A percentile compares a stretch with the other conserved stretches of the same genome.
Evolutionary conservation across 192 early-diverging fungal species (phyloP).

Genomic region (Coemansia sp.): DNA sequence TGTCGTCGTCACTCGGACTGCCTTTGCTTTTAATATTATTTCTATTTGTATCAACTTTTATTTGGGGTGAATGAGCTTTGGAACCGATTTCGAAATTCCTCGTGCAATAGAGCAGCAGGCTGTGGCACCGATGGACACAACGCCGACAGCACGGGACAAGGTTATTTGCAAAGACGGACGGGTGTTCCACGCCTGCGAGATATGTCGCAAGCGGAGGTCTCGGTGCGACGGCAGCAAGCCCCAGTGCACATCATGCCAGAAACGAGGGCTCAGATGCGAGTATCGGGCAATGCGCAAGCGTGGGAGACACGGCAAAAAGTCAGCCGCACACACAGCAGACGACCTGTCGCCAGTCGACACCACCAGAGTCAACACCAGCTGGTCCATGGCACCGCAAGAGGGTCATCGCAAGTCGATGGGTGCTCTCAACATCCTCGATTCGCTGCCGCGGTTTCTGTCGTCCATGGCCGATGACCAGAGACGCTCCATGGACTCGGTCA

Average conservation of each 20-base stretch:
- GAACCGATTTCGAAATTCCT: constrained; percentile 7
- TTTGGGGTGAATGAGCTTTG: constrained; percentile 10
- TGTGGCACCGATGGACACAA: neutral
- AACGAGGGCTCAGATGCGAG: constrained; percentile 44
- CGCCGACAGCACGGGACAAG: constrained; percentile 11
- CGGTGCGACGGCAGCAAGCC: constrained; percentile 43
- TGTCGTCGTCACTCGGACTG: no score
- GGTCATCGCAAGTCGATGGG: constrained; percentile 5
- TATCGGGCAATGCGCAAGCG: constrained; percentile 55
- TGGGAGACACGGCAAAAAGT: constrained; percentile 44
- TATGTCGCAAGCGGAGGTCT: constrained; percentile 46
- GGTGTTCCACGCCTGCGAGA: constrained; percentile 53
- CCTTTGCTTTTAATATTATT: neutral
- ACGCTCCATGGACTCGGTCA: no score
- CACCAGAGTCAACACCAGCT: neutral
- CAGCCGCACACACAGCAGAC: neutral
- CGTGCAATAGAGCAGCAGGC: constrained; percentile 4
- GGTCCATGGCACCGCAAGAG: no score
- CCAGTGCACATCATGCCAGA: constrained; percentile 43
- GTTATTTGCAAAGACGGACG: constrained; percentile 54
- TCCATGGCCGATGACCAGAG: constrained; percentile 11
- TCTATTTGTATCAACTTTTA: neutral
- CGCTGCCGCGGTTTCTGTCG: constrained; percentile 39
- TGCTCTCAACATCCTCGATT: constrained; percentile 21
- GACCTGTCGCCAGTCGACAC: neutral